Conservation (phyloP, 2,329 filamentous ascomycete species). For the Aspergillus vadensis region DNA sequence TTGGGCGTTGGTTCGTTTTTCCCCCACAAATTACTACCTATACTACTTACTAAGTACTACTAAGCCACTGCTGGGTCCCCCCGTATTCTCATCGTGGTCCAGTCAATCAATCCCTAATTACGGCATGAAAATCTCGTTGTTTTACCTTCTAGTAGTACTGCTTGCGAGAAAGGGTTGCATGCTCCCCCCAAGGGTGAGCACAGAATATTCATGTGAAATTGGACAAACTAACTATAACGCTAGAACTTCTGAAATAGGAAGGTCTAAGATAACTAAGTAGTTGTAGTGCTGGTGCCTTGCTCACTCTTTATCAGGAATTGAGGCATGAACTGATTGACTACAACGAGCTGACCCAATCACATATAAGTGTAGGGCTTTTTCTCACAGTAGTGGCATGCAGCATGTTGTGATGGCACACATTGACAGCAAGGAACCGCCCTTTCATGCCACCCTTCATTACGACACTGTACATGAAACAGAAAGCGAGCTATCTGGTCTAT, state of each 20-base stretch:
- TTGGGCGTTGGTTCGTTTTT: neutral
- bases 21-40: neutral
- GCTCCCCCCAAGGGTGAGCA: too few relatives aligned
- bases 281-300: too few relatives aligned
- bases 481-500: neutral
- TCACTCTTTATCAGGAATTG: neutral
- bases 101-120: too few relatives aligned
- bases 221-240: too few relatives aligned
- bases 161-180: too few relatives aligned
- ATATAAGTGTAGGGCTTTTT: neutral
- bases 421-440: neutral
- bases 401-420: neutral
- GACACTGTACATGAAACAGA: slow-evolving; percentile 4
- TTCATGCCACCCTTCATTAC: neutral
- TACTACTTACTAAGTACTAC: too few relatives aligned
- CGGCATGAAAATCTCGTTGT: too few relatives aligned
- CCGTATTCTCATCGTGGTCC: neutral
- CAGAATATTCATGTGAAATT: too few relatives aligned
- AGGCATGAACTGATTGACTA: neutral
- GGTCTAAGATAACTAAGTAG: neutral
- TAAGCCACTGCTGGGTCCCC: neutral
- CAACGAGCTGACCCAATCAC: neutral
- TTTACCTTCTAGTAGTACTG: too few relatives aligned
- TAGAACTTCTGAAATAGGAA: neutral
- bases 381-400: neutral